These are phyloP conservation scores for Citrus maxima DNA, from an alignment of 345 rosid genomes.

Conservation along the genomic window DNA sequence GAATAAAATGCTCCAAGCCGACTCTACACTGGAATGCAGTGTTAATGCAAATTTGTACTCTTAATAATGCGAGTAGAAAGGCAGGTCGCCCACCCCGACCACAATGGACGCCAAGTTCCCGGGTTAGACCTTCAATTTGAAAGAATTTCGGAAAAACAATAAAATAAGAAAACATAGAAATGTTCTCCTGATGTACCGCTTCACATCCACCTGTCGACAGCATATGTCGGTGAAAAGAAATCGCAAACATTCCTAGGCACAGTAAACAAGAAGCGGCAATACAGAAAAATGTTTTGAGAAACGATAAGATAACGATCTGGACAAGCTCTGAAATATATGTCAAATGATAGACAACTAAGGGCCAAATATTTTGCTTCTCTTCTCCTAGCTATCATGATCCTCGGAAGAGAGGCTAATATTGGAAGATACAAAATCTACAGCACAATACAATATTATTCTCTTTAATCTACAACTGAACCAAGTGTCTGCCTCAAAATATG, in stretches of 20 bases:
- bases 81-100: too few species aligned
- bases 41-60: too few species aligned
- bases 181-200: too few species aligned
- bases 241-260: not conserved
- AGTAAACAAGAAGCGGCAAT: not conserved
- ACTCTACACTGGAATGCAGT: too few species aligned
- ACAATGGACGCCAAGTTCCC: too few species aligned
- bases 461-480: slow-evolving; percentile 26
- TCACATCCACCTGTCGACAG: too few species aligned
- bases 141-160: too few species aligned
- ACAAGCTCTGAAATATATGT: not conserved
- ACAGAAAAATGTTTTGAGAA: not conserved
- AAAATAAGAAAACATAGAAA: too few species aligned
- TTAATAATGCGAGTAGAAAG: too few species aligned
- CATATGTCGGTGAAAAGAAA: not conserved
- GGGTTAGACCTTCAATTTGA: too few species aligned
- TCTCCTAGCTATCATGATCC: slow-evolving; percentile 2
- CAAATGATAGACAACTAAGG: not conserved
- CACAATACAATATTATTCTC: slow-evolving; percentile 4
- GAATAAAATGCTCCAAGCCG: too few species aligned
- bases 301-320: not conserved
- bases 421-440: slow-evolving; percentile 9
- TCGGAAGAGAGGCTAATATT: slow-evolving; percentile 4
- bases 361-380: slow-evolving; percentile 7
- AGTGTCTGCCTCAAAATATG: slow-evolving; percentile 29